A percentile compares a stretch with the other conserved stretches of the same genome.
These are phyloP conservation scores for Eucalyptus tenuipes DNA, from an alignment of 345 rosid genomes.

Conservation along the genomic window DNA sequence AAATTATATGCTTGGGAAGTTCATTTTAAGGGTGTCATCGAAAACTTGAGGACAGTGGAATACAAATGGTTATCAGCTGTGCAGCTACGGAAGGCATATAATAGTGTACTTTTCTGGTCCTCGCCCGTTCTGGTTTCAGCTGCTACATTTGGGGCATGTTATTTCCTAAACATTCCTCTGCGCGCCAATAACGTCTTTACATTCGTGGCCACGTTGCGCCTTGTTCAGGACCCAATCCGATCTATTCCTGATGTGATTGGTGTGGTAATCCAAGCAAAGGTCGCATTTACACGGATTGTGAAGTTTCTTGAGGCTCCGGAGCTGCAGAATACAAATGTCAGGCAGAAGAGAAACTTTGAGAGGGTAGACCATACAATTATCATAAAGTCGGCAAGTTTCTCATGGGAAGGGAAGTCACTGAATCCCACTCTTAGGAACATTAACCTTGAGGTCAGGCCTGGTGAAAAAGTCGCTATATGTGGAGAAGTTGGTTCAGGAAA, in stretches of 20 bases:
- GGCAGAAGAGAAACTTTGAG: slow-evolving; percentile 16
- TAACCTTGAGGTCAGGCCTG: slow-evolving; percentile 38
- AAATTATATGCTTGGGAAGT: slow-evolving; percentile 91
- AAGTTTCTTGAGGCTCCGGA: slow-evolving; percentile 85
- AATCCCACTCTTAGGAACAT: slow-evolving; percentile 56
- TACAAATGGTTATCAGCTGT: slow-evolving; percentile 66
- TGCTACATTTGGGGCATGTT: slow-evolving; percentile 83
- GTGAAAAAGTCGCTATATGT: slow-evolving; percentile 79
- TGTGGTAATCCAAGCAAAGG: slow-evolving; percentile 80
- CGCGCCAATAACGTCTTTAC: slow-evolving; percentile 86
- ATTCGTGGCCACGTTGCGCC: slow-evolving; percentile 78
- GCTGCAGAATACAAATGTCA: slow-evolving; percentile 38
- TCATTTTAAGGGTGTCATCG: slow-evolving; percentile 74
- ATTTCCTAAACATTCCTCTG: slow-evolving; percentile 64
- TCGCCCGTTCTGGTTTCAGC: slow-evolving; percentile 86
- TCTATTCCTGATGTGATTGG: slow-evolving; percentile 82
- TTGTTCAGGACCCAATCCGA: slow-evolving; percentile 86
- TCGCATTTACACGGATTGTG: slow-evolving; percentile 64
- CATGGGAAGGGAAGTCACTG: slow-evolving; percentile 60
- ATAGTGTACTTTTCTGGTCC: slow-evolving; percentile 67
- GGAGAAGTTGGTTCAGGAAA: slow-evolving; percentile 99
- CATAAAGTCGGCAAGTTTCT: slow-evolving; percentile 55
- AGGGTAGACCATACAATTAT: slow-evolving; percentile 15
- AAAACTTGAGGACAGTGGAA: slow-evolving; percentile 53
- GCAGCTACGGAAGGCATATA: slow-evolving; percentile 63